These are phyloP conservation scores for Pholiota conissans DNA, from an alignment of 768 basidiomycete genomes.

Conservation along the genomic window DNA sequence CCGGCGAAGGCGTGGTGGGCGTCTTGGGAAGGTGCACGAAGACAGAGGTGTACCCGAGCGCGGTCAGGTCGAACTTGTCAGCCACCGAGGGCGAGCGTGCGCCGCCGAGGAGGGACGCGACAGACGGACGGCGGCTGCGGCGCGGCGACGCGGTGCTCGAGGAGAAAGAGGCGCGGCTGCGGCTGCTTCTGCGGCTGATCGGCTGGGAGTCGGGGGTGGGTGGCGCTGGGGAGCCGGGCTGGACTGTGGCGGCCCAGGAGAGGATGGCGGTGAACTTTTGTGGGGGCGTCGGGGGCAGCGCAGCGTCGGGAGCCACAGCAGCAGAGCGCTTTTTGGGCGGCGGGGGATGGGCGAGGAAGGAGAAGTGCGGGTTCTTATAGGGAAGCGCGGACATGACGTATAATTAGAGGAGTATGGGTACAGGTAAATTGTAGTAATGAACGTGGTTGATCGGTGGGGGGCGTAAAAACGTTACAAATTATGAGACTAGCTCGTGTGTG, in stretches of 20 bases:
- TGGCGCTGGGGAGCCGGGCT: constrained; percentile 65
- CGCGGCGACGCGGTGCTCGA: background rate
- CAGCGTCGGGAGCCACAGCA: constrained; percentile 12
- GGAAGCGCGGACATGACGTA: constrained; percentile 5
- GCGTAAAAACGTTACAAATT: background rate
- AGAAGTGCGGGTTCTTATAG: constrained; percentile 26
- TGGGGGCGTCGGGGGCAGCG: constrained; percentile 20
- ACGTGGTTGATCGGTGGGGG: background rate
- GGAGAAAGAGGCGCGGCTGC: constrained; percentile 26
- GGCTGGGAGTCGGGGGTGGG: constrained; percentile 27
- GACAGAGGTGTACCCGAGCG: constrained; percentile 65
- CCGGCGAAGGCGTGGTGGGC: constrained; percentile 41
- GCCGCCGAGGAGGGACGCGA: constrained; percentile 30
- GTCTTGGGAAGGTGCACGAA: constrained; percentile 61
- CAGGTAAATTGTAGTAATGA: background rate
- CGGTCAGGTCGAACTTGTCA: constrained; percentile 55
- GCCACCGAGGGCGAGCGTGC: constrained; percentile 35
- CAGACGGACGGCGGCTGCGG: constrained; percentile 19
- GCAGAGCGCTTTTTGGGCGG: constrained; percentile 32
- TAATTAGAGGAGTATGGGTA: background rate
- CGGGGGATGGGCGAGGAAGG: constrained; percentile 39
- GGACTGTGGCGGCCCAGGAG: constrained; percentile 64
- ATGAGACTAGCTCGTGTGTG: background rate
- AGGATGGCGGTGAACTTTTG: constrained; percentile 35
- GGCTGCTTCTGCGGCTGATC: too few species aligned